Evolutionary conservation across 345 rosid species (phyloP).

Genomic region (Lenwebbia sp.): DNA sequence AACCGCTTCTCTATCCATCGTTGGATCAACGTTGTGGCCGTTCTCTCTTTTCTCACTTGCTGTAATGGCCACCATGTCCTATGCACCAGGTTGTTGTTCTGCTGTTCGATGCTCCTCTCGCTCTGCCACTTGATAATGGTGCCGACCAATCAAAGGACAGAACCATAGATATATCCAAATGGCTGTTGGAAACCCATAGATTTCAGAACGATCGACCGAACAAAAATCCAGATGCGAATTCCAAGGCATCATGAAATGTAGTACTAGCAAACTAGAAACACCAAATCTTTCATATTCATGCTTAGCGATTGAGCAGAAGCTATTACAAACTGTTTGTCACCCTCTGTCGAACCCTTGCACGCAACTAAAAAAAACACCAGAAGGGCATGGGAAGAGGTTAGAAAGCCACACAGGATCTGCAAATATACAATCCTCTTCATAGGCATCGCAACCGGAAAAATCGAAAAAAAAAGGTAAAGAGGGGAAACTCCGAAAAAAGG

Average conservation of each 20-base stretch:
- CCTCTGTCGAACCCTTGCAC: not conserved
- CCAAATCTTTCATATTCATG: not conserved
- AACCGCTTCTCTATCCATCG: too few species aligned
- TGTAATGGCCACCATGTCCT: too few species aligned
- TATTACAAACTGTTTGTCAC: not conserved
- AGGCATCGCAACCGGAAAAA: not conserved
- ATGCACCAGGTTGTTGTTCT: too few species aligned
- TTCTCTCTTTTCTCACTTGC: too few species aligned
- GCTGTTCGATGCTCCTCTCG: too few species aligned
- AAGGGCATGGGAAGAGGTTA: too few species aligned
- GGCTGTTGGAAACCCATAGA: too few species aligned
- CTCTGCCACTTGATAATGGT: too few species aligned
- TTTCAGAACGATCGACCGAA: not conserved
- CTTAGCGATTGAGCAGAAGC: not conserved
- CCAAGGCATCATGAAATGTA: not conserved
- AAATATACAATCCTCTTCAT: not conserved
- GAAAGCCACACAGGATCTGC: not conserved
- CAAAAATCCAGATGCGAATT: not conserved
- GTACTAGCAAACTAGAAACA: not conserved
- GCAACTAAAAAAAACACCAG: not conserved
- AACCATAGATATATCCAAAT: too few species aligned
- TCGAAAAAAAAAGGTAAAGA: not conserved
- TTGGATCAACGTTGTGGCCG: too few species aligned
- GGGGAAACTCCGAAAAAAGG: not conserved
- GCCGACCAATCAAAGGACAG: too few species aligned